Evolutionary conservation across 495 filamentous ascomycete species (phyloP), one percentile per base, ranked within the genome.

Genomic region (Ramalina intermedia): DNA sequence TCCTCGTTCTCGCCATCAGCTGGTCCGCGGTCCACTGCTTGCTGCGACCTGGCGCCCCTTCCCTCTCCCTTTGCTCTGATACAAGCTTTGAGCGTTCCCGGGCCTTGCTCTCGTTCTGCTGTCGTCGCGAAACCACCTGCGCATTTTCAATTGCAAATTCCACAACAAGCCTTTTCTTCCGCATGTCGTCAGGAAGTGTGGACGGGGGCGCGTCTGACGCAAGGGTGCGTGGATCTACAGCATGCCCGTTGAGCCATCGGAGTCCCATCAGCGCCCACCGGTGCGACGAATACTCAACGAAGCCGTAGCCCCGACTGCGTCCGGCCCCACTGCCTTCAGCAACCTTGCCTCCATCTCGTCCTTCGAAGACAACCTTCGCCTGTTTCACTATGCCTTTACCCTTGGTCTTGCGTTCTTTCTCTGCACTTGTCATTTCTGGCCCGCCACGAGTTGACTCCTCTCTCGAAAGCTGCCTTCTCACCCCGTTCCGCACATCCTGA

Each of bases 101-200:
- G 16, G 72, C 68, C 61, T 78, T 87, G 43, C 69, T 70, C 60
- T 94, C 82, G 20, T 72, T 69, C 52, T 89, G 84, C 53, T 73
- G 78, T 21, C 91, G 69, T 48, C 91, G 71, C 49, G 74, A 70
- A 35, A 99, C 84, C 4, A 99, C 91, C 57, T 95, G 86, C 6
- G 86, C 88, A 56, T 99, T 99, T 64, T 99, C 91, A 61, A 99
- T 95, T 12, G 91, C 90, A 67, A 99, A 99, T 61, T 99, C 91
- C 35, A 89, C 90, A 63, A 99, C 85, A 43, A 96, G 64, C 13
- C 89, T 71, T 63, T 84, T 85, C 63, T 79, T 84, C 60, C 69
- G 74, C 44, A 82, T 80, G 48, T 71, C 60, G 23, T 65, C 54
- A 1, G 63, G 66, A 6, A 17, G 13, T 27, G n/a, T 37, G 16